Evolutionary conservation across 441 rosid genomes (phyloP).

Genomic region (Kokia cookei): DNA sequence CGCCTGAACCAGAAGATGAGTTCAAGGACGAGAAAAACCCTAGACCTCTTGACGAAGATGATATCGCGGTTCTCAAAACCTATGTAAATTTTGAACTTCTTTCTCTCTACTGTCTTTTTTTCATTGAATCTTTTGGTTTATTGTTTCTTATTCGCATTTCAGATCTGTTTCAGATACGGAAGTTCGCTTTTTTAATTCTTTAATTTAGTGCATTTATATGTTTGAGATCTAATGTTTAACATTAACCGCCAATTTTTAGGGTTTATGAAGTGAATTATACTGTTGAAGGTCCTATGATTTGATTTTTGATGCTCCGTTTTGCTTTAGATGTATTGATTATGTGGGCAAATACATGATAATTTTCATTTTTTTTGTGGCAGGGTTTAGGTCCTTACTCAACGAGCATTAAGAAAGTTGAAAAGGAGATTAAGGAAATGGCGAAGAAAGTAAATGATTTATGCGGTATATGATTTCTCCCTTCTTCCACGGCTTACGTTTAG

Average conservation of each 20-base stretch:
- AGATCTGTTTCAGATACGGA: not conserved
- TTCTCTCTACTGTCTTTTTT: not conserved
- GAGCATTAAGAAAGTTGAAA: constrained; percentile 81
- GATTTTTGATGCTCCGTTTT: not conserved
- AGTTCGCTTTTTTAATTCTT: not conserved
- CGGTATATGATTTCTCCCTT: constrained; percentile 37
- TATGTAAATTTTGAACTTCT: constrained; percentile 37
- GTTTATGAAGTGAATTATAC: not conserved
- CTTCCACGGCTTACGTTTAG: not conserved
- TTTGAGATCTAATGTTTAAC: not conserved
- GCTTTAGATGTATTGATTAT: not conserved
- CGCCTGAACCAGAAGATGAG: constrained; percentile 43
- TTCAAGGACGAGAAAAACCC: constrained; percentile 92
- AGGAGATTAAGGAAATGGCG: constrained; percentile 87
- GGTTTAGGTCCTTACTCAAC: constrained; percentile 90
- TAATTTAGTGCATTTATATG: not conserved
- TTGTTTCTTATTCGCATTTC: not conserved
- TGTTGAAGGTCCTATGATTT: not conserved
- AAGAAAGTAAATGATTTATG: constrained; percentile 86
- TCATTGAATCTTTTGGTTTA: not conserved
- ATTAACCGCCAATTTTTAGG: not conserved
- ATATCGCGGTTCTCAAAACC: constrained; percentile 92
- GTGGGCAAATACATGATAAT: not conserved
- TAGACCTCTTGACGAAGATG: constrained; percentile 89
- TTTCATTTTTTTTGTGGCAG: constrained; percentile 23